These are phyloP conservation scores for Pseudocercospora pini-densiflorae DNA, from an alignment of 2,329 filamentous ascomycete species.

Conservation along the genomic window DNA sequence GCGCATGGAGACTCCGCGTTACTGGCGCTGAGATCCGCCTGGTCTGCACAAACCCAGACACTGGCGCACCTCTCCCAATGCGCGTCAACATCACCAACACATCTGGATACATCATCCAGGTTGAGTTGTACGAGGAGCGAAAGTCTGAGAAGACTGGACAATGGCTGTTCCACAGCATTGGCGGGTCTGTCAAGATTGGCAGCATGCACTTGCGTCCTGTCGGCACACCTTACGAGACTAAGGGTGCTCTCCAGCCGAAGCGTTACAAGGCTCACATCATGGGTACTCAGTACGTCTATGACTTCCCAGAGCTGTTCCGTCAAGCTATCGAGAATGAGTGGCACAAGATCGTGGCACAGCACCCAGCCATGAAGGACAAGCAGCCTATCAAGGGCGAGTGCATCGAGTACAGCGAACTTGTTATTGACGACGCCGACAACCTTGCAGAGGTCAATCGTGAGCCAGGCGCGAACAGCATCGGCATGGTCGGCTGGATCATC, in stretches of 20 bases:
- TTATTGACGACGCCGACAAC: slow-evolving; percentile 91
- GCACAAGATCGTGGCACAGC: slow-evolving; percentile 74
- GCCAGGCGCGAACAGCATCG: slow-evolving; percentile 91
- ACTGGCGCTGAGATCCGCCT: slow-evolving; percentile 98
- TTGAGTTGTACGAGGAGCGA: slow-evolving; percentile 96
- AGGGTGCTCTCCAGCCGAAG: slow-evolving; percentile 98
- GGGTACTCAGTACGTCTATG: slow-evolving; percentile 99
- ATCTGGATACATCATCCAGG: slow-evolving; percentile 95
- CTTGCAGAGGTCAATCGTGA: slow-evolving; percentile 92
- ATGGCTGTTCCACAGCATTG: slow-evolving; percentile 98
- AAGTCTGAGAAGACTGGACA: slow-evolving; percentile 94
- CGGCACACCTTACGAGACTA: slow-evolving; percentile 91
- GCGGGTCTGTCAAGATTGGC: slow-evolving; percentile 91
- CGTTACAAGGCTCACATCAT: slow-evolving; percentile 99
- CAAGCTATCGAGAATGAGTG: slow-evolving; percentile 97
- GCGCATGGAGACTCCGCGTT: slow-evolving; percentile 94
- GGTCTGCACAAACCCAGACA: slow-evolving; percentile 88
- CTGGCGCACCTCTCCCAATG: slow-evolving; percentile 84
- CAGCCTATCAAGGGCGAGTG: slow-evolving; percentile 87
- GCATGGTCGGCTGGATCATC: slow-evolving; percentile 99
- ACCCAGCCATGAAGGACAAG: slow-evolving; percentile 75
- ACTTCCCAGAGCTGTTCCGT: slow-evolving; percentile 99
- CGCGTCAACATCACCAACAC: slow-evolving; percentile 98
- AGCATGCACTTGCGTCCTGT: slow-evolving; percentile 93
- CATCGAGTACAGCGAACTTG: slow-evolving; percentile 90